phyloP scores from a whole-genome alignment of 2,329 filamentous ascomycete species.

The Rhinocladiella mackenziei region DNA sequence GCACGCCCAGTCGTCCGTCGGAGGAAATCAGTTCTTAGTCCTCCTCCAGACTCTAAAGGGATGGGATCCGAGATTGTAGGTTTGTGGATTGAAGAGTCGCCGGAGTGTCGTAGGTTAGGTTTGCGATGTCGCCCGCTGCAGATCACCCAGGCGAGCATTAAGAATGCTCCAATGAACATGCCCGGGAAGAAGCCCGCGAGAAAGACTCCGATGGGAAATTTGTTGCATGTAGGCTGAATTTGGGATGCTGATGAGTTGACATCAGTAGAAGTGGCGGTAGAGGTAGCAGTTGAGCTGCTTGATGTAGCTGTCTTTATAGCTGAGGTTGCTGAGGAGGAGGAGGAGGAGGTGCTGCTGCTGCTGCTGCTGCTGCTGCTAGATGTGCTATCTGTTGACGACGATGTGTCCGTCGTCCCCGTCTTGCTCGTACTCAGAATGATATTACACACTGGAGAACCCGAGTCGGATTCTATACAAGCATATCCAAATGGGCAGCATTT shows the following conservation, averaged over 20 bases:
- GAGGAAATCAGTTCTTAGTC: constrained; percentile 36
- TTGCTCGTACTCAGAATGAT: constrained; percentile 25
- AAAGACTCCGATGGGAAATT: constrained; percentile 42
- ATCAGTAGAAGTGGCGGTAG: constrained; percentile 19
- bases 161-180: constrained; percentile 45
- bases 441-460: constrained; percentile 17
- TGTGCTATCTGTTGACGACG: constrained; percentile 25
- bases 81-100: constrained; percentile 23
- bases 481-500: constrained; percentile 48
- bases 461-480: constrained; percentile 33
- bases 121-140: constrained; percentile 35
- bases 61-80: constrained; percentile 29
- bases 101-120: constrained; percentile 13
- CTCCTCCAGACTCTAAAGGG: constrained; percentile 30
- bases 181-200: constrained; percentile 47
- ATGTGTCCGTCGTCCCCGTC: constrained; percentile 22
- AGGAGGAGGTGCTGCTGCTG: too few species aligned
- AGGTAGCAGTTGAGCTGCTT: constrained; percentile 20
- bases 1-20: constrained; percentile 38
- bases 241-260: constrained; percentile 26
- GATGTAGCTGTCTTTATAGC: constrained; percentile 18
- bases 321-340: constrained; percentile 13
- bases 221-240: constrained; percentile 33
- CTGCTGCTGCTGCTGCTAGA: constrained; percentile 18
- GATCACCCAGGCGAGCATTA: constrained; percentile 50